Conservation (phyloP, 441 rosid species). For the Theobroma grandiflorum region DNA sequence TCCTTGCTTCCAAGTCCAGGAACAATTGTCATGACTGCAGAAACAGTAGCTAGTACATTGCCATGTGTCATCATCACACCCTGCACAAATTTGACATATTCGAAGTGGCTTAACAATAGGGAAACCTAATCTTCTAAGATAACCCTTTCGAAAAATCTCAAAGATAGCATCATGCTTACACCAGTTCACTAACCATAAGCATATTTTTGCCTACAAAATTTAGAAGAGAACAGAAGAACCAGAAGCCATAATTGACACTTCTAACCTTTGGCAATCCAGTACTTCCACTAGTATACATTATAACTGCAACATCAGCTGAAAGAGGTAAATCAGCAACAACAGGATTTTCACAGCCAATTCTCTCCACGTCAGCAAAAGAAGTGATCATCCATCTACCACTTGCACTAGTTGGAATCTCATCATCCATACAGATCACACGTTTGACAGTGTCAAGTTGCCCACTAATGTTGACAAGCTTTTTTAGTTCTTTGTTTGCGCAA, state of each 20-base stretch:
- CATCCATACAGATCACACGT: conserved; percentile 87
- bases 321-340: conserved; percentile 75
- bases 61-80: conserved; percentile 99
- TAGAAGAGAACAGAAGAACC: conserved; percentile 6
- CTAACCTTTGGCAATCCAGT: conserved; percentile 95
- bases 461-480: conserved; percentile 75
- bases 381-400: conserved; percentile 66
- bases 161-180: conserved; percentile 11
- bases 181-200: not conserved
- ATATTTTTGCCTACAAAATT: not conserved
- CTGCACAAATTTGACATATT: conserved; percentile 48
- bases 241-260: conserved; percentile 26
- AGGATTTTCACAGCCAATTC: conserved; percentile 75
- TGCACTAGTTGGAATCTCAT: conserved; percentile 67
- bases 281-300: conserved; percentile 99
- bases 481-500: conserved; percentile 88
- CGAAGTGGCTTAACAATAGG: conserved; percentile 16
- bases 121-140: conserved; percentile 17
- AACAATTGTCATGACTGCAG: conserved; percentile 94
- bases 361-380: conserved; percentile 72
- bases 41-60: conserved; percentile 90
- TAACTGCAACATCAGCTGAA: conserved; percentile 84
- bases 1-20: conserved; percentile 86
- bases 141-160: not conserved
- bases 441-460: conserved; percentile 93